A percentile compares a stretch with the other conserved stretches of the same genome.
phyloP scores from a whole-genome alignment of 768 basidiomycete genomes.

The Termitomyces titanicus region DNA sequence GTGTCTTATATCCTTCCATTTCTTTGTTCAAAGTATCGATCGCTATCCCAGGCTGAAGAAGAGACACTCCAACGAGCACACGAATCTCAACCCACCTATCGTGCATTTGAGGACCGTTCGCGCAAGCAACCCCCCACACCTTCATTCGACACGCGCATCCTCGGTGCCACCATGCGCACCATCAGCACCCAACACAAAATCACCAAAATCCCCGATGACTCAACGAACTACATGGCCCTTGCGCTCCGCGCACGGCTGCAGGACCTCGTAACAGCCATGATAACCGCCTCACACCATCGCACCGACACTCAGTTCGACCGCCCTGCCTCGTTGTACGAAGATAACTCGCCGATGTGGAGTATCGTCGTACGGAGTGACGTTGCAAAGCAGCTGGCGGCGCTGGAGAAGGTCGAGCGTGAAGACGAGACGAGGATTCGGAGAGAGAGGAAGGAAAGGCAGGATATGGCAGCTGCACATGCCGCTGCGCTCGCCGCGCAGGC shows the following conservation, averaged over 20 bases:
- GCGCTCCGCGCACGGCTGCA: slow-evolving; percentile 74
- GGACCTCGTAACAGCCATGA: slow-evolving; percentile 65
- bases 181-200: slow-evolving; percentile 69
- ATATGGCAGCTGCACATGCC: slow-evolving; percentile 67
- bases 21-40: neutral
- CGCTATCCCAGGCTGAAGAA: slow-evolving; percentile 68
- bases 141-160: slow-evolving; percentile 61
- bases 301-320: slow-evolving; percentile 68
- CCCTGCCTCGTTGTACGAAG: slow-evolving; percentile 60
- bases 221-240: slow-evolving; percentile 74
- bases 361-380: slow-evolving; percentile 75
- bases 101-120: slow-evolving; percentile 73
- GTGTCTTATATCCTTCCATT: slow-evolving; percentile 12
- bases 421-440: slow-evolving; percentile 74
- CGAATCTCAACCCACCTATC: slow-evolving; percentile 58
- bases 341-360: slow-evolving; percentile 79
- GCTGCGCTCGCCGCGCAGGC: slow-evolving; percentile 60
- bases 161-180: slow-evolving; percentile 65
- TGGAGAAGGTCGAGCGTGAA: slow-evolving; percentile 80
- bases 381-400: slow-evolving; percentile 67
- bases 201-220: slow-evolving; percentile 62
- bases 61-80: slow-evolving; percentile 69
- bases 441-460: slow-evolving; percentile 76
- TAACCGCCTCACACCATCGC: slow-evolving; percentile 64
- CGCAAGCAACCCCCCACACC: slow-evolving; percentile 71